Percentiles rank a stretch among this genome's conserved stretches.
phyloP scores from a whole-genome alignment of 164 flowering plant species.

The Chimonanthus praecox region DNA sequence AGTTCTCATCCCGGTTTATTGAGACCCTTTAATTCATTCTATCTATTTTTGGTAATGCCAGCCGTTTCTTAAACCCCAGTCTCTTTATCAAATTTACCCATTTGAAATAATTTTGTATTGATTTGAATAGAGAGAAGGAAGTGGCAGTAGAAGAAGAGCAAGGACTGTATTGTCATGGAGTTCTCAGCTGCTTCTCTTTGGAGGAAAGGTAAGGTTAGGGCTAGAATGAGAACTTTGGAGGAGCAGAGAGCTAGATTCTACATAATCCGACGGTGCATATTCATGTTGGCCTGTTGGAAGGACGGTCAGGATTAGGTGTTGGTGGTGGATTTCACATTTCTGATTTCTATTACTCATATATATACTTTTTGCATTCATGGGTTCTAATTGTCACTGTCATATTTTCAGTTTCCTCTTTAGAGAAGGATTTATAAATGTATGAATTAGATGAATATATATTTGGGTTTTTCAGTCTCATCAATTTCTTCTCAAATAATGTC shows the following conservation, averaged over 20 bases:
- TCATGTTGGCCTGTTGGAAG: conserved; percentile 44
- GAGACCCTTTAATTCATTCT: neutral
- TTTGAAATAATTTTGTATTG: neutral
- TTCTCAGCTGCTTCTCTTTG: conserved; percentile 12
- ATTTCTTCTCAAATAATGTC: no score
- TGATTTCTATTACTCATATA: no score
- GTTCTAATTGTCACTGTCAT: no score
- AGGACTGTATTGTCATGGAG: conserved; percentile 12
- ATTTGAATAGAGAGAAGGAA: conserved; percentile 1
- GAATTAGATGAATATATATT: no score
- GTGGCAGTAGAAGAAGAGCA: neutral
- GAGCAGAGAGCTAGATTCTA: conserved; percentile 38
- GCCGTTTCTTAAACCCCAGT: neutral
- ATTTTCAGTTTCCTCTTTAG: no score
- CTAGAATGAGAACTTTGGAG: conserved; percentile 22
- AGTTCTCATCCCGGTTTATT: neutral
- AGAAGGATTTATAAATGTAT: no score
- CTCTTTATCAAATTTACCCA: neutral
- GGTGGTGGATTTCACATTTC: no score
- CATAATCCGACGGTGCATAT: conserved; percentile 35
- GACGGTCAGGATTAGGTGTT: conserved; percentile 21
- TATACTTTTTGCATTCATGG: no score
- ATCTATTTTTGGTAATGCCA: neutral
- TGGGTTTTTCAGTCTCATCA: no score
- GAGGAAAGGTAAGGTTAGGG: conserved; percentile 17